phyloP scores from a whole-genome alignment of 1,284 basidiomycete species.

The Rhodofomes roseus region DNA sequence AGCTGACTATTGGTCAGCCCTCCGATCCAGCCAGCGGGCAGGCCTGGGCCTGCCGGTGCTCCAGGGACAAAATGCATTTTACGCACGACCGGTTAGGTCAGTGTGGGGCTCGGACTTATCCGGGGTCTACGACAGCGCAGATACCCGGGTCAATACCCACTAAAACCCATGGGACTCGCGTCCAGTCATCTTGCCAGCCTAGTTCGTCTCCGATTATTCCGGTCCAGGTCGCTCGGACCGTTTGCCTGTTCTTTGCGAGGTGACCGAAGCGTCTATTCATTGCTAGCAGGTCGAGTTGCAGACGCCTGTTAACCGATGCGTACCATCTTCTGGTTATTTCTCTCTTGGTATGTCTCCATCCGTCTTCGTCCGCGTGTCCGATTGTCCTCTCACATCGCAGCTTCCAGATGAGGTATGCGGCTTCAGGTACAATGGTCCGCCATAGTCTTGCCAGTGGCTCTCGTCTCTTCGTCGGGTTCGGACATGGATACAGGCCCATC shows the following conservation, averaged over 20 bases:
- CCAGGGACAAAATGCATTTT: background rate
- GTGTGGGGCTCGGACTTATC: background rate
- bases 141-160: background rate
- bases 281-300: background rate
- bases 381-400: background rate
- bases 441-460: background rate
- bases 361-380: background rate
- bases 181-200: background rate
- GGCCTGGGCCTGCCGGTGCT: background rate
- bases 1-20: background rate
- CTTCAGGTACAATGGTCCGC: background rate
- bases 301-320: background rate
- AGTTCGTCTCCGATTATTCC: too few species aligned
- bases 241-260: background rate
- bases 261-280: background rate
- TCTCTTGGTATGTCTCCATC: background rate
- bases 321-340: background rate
- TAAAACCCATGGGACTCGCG: background rate
- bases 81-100: background rate
- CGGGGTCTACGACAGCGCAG: background rate
- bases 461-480: background rate
- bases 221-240: background rate
- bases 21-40: background rate
- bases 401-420: background rate
- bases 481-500: background rate